phyloP scores from a whole-genome alignment of 1,139 yeast species.

The Blastobotrys buckinghamii region DNA sequence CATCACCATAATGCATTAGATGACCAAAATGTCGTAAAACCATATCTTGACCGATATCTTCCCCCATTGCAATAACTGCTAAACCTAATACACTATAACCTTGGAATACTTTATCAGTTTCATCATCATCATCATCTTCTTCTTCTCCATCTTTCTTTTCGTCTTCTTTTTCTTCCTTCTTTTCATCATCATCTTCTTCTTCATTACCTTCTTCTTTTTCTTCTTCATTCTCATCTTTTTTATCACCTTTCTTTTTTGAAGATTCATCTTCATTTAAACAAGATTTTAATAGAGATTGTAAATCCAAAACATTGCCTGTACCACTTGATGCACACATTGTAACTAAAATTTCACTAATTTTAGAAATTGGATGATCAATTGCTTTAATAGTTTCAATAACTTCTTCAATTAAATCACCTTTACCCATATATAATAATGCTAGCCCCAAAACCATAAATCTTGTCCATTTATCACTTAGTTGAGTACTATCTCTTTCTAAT shows the following conservation, averaged over 20 bases:
- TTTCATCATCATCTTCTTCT: conserved; percentile 21
- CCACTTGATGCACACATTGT: conserved; percentile 96
- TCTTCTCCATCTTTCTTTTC: conserved; percentile 25
- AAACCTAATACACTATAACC: conserved; percentile 93
- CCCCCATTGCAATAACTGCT: conserved; percentile 96
- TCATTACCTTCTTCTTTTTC: conserved; percentile 29
- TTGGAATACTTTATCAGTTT: conserved; percentile 61
- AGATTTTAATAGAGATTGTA: conserved; percentile 85
- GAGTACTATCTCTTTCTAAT: conserved; percentile 74
- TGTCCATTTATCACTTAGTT: conserved; percentile 79
- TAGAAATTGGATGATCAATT: conserved; percentile 89
- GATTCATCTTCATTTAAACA: conserved; percentile 54
- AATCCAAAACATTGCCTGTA: conserved; percentile 93
- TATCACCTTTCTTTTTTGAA: conserved; percentile 37
- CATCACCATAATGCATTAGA: conserved; percentile 95
- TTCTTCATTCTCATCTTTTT: conserved; percentile 13
- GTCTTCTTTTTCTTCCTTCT: conserved; percentile 21
- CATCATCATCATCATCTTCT: conserved; percentile 30
- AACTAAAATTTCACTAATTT: conserved; percentile 83
- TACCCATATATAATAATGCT: conserved; percentile 89
- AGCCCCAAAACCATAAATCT: conserved; percentile 88
- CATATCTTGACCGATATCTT: conserved; percentile 97
- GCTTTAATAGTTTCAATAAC: conserved; percentile 93
- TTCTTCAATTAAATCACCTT: conserved; percentile 91
- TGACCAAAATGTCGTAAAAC: conserved; percentile 95